phyloP scores from a whole-genome alignment of 306 rosid genomes.

The Cicer pinnatifidum region DNA sequence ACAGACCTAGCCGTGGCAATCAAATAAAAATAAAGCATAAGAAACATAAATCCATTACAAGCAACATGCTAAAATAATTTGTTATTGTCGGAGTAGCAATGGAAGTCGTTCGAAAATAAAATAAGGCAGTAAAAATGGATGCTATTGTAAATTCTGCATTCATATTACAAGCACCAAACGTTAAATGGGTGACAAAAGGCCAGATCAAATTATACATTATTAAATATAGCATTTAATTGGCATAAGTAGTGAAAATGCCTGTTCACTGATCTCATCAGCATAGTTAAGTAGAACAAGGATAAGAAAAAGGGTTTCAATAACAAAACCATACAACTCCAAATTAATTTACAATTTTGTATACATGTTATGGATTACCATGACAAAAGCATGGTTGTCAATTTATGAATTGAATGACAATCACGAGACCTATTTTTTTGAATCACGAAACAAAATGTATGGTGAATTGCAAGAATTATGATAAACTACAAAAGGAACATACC shows the following conservation, averaged over 20 bases:
- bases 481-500: conserved; percentile 54
- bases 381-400: no score
- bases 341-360: not conserved
- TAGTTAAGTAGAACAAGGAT: not conserved
- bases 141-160: not conserved
- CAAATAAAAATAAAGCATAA: conserved; percentile 25
- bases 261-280: not conserved
- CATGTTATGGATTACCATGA: no score
- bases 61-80: not conserved
- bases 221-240: not conserved
- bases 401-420: no score
- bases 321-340: not conserved
- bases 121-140: not conserved
- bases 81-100: not conserved
- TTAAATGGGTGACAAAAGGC: not conserved
- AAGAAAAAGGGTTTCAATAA: not conserved
- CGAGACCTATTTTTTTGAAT: no score
- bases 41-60: not conserved
- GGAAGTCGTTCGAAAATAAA: not conserved
- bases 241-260: not conserved
- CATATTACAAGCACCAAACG: not conserved
- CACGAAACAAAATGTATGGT: no score
- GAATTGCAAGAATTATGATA: no score
- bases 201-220: not conserved
- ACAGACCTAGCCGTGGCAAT: conserved; percentile 65